Evolutionary conservation across 2,329 filamentous ascomycete species (phyloP).

Genomic region (Xylaria arbuscula): DNA sequence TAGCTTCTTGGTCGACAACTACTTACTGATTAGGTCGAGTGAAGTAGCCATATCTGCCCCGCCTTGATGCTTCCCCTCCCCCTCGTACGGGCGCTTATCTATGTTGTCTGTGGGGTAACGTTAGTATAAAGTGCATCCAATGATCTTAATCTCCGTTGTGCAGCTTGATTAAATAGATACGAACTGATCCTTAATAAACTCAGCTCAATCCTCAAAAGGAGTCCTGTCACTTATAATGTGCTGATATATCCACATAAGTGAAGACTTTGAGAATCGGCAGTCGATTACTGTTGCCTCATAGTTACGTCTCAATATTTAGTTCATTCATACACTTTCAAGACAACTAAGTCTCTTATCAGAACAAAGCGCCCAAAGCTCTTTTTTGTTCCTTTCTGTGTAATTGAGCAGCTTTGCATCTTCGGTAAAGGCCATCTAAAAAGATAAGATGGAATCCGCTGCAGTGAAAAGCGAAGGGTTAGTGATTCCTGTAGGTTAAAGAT

Average conservation of each 20-base stretch:
- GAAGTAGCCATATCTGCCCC: conserved; percentile 31
- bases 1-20: conserved; percentile 10
- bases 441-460: conserved; percentile 55
- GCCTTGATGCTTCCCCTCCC: conserved; percentile 30
- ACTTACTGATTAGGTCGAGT: conserved; percentile 9
- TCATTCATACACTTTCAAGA: neutral
- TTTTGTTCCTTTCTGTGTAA: neutral
- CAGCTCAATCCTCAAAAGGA: neutral
- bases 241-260: neutral
- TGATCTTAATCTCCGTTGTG: neutral
- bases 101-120: conserved; percentile 30
- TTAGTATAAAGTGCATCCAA: conserved; percentile 25
- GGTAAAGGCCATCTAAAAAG: neutral
- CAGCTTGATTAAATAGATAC: neutral
- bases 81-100: conserved; percentile 31
- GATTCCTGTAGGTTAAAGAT: conserved; percentile 60
- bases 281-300: neutral
- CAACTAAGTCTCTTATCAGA: neutral
- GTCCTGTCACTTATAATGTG: neutral
- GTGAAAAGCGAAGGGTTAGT: conserved; percentile 64
- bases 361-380: neutral
- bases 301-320: neutral
- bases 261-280: neutral
- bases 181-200: neutral
- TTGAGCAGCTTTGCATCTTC: neutral